These are phyloP conservation scores for Xerocomus spinulosus DNA, from an alignment of 768 basidiomycete species.

Conservation along the genomic window DNA sequence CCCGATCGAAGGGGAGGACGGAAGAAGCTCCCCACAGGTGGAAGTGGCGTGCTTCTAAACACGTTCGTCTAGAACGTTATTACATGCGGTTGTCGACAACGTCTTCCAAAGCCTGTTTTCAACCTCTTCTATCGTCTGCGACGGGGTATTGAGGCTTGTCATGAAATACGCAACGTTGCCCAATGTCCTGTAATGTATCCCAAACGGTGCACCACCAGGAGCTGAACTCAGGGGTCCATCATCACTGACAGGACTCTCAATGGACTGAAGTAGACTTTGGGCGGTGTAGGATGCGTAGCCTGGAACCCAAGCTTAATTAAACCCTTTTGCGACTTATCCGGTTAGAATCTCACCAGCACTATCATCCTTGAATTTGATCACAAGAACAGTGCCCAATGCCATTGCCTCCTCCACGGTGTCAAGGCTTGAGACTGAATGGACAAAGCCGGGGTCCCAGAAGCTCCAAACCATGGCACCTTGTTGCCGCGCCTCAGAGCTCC, in stretches of 20 bases:
- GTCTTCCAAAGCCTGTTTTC: slow-evolving; percentile 58
- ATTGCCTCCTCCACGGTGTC: slow-evolving; percentile 66
- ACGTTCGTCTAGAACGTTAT: not conserved
- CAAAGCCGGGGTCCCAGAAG: slow-evolving; percentile 78
- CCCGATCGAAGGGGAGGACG: not conserved
- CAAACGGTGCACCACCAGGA: slow-evolving; percentile 54
- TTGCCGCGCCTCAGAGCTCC: slow-evolving; percentile 35
- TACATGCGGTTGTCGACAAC: slow-evolving; percentile 9
- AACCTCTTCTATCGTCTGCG: slow-evolving; percentile 49
- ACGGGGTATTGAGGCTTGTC: slow-evolving; percentile 73
- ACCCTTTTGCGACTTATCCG: not conserved
- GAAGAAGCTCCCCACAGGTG: not conserved
- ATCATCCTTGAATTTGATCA: slow-evolving; percentile 64
- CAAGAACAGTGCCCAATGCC: slow-evolving; percentile 83
- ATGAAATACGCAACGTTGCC: slow-evolving; percentile 94
- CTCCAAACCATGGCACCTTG: slow-evolving; percentile 58
- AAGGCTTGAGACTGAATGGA: slow-evolving; percentile 54
- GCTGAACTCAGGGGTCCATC: slow-evolving; percentile 34
- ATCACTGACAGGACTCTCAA: slow-evolving; percentile 36
- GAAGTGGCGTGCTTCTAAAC: not conserved
- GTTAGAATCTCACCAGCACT: slow-evolving; percentile 42
- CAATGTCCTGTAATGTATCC: slow-evolving; percentile 81
- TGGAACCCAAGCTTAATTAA: slow-evolving; percentile 16
- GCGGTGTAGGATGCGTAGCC: slow-evolving; percentile 65
- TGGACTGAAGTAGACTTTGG: slow-evolving; percentile 49